Conservation (phyloP, 2,329 filamentous ascomycete species). For the Microthyrium microscopicum region DNA sequence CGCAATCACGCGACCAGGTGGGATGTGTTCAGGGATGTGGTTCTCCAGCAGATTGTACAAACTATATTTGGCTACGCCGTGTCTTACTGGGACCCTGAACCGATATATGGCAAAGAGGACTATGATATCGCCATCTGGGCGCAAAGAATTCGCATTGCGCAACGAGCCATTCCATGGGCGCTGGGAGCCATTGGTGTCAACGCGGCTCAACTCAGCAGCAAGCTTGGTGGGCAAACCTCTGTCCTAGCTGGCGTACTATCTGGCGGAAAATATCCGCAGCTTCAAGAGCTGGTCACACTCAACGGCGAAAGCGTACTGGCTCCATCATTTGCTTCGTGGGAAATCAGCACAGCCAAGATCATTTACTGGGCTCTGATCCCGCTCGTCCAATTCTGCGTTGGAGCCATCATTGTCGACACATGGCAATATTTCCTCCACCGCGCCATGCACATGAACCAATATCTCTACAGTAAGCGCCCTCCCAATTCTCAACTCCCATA, state of each 20-base stretch:
- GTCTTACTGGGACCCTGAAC: slow-evolving; percentile 53
- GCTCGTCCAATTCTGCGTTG: slow-evolving; percentile 57
- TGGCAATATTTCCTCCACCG: slow-evolving; percentile 98
- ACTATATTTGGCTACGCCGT: slow-evolving; percentile 52
- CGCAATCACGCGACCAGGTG: slow-evolving; percentile 73
- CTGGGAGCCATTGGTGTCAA: slow-evolving; percentile 62
- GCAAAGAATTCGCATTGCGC: slow-evolving; percentile 59
- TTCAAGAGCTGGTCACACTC: slow-evolving; percentile 42
- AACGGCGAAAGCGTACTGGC: slow-evolving; percentile 33
- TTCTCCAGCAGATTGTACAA: slow-evolving; percentile 85
- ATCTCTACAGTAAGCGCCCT: slow-evolving; percentile 70
- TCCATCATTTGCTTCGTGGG: slow-evolving; percentile 71
- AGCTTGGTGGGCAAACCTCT: slow-evolving; percentile 53
- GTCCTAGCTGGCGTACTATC: slow-evolving; percentile 58
- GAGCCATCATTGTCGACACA: slow-evolving; percentile 66
- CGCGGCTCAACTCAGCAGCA: slow-evolving; percentile 57
- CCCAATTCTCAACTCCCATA: background rate
- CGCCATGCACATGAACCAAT: slow-evolving; percentile 93
- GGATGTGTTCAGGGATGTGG: slow-evolving; percentile 78
- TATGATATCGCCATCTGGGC: slow-evolving; percentile 88
- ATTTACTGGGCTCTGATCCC: slow-evolving; percentile 72
- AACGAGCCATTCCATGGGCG: slow-evolving; percentile 58
- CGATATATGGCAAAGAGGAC: slow-evolving; percentile 60
- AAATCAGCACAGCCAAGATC: slow-evolving; percentile 53
- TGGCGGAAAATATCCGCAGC: slow-evolving; percentile 65